Conservation (phyloP, 495 filamentous ascomycete species). For the Trichoderma virens region DNA sequence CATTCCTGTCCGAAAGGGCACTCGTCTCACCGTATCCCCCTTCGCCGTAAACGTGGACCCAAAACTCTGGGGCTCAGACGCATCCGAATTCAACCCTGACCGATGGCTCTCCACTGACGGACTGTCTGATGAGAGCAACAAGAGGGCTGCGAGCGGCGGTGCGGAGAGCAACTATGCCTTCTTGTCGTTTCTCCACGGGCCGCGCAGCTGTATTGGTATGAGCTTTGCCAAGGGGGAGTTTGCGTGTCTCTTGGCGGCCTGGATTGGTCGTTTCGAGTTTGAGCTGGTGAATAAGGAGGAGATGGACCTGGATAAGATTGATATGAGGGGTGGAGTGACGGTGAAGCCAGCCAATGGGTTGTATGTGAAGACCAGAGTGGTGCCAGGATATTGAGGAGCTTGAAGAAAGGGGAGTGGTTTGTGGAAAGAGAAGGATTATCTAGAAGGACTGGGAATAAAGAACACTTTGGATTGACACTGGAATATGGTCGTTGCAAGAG, state of each 20-base stretch:
- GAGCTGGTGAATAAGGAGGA: conserved; percentile 50
- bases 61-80: conserved; percentile 51
- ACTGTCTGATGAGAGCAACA: conserved; percentile 22
- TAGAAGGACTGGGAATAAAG: too few species aligned
- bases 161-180: conserved; percentile 51
- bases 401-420: too few species aligned
- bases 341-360: conserved; percentile 57
- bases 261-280: conserved; percentile 66
- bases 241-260: conserved; percentile 67
- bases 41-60: conserved; percentile 53
- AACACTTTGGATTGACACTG: too few species aligned
- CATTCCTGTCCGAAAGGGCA: conserved; percentile 45
- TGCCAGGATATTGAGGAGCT: conserved; percentile 22
- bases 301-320: conserved; percentile 46
- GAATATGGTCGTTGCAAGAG: too few species aligned
- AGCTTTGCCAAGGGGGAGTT: conserved; percentile 80
- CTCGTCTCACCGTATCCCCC: conserved; percentile 45
- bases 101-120: conserved; percentile 44
- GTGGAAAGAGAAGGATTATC: too few species aligned
- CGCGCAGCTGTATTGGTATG: conserved; percentile 54
- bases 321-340: conserved; percentile 53
- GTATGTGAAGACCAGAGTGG: conserved; percentile 48
- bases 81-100: conserved; percentile 51
- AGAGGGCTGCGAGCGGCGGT: conserved; percentile 35
- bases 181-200: conserved; percentile 55